Evolutionary conservation across 192 early-diverging fungal genomes (phyloP).

Genomic region (Pilaira anomala): DNA sequence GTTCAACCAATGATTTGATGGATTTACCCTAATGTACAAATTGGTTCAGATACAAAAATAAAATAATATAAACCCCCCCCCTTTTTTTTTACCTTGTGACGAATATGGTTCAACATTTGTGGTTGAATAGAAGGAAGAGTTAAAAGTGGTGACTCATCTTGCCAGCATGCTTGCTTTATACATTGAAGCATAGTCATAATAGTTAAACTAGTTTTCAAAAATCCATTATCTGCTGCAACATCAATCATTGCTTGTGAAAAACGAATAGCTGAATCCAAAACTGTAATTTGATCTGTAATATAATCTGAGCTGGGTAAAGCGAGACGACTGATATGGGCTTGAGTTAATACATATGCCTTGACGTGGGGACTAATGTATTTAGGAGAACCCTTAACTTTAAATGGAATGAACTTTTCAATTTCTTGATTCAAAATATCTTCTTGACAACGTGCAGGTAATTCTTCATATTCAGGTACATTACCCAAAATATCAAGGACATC

Average conservation of each 20-base stretch:
- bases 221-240: constrained; percentile 69
- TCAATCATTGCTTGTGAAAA: constrained; percentile 95
- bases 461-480: constrained; percentile 83
- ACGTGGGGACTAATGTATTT: constrained; percentile 83
- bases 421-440: constrained; percentile 89
- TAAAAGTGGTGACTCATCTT: constrained; percentile 67
- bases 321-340: constrained; percentile 81
- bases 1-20: constrained; percentile 35
- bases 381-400: constrained; percentile 55
- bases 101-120: constrained; percentile 31
- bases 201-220: constrained; percentile 58
- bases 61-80: no score
- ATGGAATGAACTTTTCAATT: constrained; percentile 70
- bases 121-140: constrained; percentile 59
- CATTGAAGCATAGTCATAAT: constrained; percentile 86
- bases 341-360: constrained; percentile 87
- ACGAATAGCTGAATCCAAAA: constrained; percentile 90
- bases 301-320: constrained; percentile 87
- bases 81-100: constrained; percentile 25
- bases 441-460: constrained; percentile 92
- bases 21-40: constrained; percentile 17
- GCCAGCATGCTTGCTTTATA: constrained; percentile 89
- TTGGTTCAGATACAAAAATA: neutral
- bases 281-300: constrained; percentile 83
- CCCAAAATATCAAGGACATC: constrained; percentile 74